Percentiles rank a stretch among this genome's conserved stretches.
These are phyloP conservation scores for Arctium lappa DNA, from an alignment of 129 eudicot species.

Conservation along the genomic window DNA sequence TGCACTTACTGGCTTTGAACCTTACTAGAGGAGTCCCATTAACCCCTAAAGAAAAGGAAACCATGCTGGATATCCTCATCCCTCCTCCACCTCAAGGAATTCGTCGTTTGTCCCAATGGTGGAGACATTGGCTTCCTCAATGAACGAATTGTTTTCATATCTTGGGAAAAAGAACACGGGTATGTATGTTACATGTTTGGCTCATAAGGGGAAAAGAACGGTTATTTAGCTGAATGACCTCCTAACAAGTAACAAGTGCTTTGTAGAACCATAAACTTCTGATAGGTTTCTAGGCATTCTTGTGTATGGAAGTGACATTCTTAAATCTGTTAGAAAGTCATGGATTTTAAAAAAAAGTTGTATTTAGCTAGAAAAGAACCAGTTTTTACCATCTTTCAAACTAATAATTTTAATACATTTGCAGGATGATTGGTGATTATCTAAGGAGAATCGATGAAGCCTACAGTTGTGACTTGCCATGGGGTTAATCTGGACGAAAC, in stretches of 20 bases:
- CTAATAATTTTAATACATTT: neutral
- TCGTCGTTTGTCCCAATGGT: constrained; percentile 50
- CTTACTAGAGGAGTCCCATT: constrained; percentile 79
- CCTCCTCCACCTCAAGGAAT: constrained; percentile 54
- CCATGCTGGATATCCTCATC: constrained; percentile 78
- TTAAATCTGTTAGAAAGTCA: neutral
- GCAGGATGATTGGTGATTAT: neutral
- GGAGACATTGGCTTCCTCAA: constrained; percentile 51
- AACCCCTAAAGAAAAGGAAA: constrained; percentile 82
- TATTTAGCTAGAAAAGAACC: too few species aligned
- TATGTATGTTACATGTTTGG: neutral
- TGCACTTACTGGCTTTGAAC: constrained; percentile 80
- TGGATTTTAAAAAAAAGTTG: neutral
- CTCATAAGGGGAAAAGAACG: neutral
- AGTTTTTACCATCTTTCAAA: neutral
- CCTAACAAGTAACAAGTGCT: too few species aligned
- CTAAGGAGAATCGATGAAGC: too few species aligned
- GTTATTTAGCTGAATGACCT: neutral
- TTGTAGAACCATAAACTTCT: neutral
- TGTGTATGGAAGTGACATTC: neutral
- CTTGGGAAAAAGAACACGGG: neutral
- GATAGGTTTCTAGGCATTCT: neutral
- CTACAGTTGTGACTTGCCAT: too few species aligned
- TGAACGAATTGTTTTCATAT: neutral
- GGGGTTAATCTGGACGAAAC: too few species aligned